These are phyloP conservation scores for Agrocybe praecox DNA, from an alignment of 768 basidiomycete genomes.

Conservation along the genomic window DNA sequence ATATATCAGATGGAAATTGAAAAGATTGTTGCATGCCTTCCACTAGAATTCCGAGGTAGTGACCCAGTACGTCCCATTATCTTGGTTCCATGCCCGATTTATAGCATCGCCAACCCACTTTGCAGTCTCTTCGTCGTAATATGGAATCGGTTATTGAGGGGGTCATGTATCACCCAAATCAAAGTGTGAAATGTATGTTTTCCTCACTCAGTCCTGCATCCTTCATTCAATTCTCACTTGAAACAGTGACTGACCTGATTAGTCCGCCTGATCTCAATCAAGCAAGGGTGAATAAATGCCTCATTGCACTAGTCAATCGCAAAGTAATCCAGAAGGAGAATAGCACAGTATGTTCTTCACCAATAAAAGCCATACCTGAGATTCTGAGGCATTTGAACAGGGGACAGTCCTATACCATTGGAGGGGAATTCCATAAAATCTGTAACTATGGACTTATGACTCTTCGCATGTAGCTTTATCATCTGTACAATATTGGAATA, in stretches of 20 bases:
- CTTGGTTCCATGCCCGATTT: background rate
- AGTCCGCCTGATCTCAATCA: conserved; percentile 83
- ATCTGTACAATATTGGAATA: conserved; percentile 4
- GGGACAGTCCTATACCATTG: conserved; percentile 72
- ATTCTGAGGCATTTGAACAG: conserved; percentile 32
- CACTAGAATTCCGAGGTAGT: conserved; percentile 88
- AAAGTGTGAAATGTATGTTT: conserved; percentile 64
- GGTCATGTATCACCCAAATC: conserved; percentile 64
- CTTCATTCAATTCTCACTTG: background rate
- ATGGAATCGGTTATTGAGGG: conserved; percentile 82
- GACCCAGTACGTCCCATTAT: conserved; percentile 66
- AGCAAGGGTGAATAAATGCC: conserved; percentile 89
- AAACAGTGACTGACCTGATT: conserved; percentile 74
- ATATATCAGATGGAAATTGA: conserved; percentile 58
- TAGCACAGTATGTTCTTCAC: conserved; percentile 45
- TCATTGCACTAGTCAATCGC: conserved; percentile 87
- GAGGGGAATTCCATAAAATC: conserved; percentile 53
- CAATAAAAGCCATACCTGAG: background rate
- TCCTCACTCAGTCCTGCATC: background rate
- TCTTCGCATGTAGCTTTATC: conserved; percentile 3
- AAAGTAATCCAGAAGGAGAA: conserved; percentile 84
- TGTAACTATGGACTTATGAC: background rate
- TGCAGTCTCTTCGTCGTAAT: conserved; percentile 69
- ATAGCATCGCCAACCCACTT: background rate
- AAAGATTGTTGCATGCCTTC: conserved; percentile 72